Evolutionary conservation across 768 basidiomycete genomes (phyloP), one percentile per base, ranked within the genome.

Genomic region (Tulasnella calospora): DNA sequence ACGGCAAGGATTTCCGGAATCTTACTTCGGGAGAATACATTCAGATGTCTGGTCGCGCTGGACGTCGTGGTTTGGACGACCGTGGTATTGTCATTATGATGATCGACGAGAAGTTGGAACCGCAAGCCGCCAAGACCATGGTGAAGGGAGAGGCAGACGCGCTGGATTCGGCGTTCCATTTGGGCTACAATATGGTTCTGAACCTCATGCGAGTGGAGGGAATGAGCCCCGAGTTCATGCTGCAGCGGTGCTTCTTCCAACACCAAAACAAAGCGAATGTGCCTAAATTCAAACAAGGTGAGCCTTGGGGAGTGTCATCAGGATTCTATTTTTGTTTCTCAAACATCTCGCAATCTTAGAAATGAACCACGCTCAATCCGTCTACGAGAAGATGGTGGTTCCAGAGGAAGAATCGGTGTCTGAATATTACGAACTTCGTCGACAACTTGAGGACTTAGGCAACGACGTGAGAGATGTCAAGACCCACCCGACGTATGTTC

Each of bases 61-160:
- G 98, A 80, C 92, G 98, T 82, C 91, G 98, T 85, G 98, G 98
- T 61, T 86, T 99, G 79, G 98, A 99, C 84, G 97, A 99, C 80
- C 91, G 98, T n/a, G 98, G 98, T 76, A 95, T 99, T 73, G 98
- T 99, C 74, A 98, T 99, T 82, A 94, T 99, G 95, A 99, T 99
- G 98, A 94, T 93, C 83, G 98, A 99, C 84, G 95, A 99, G 86
- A 98, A 97, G 85, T 88, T 99, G 69, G 98, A 99, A 82, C 96
- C 98, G 0, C 83, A 89, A 1, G 90, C 92, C 0, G 96, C 98
- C 47, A 99, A 97, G 86, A 89, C 88, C 75, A 99, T 99, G 98
- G 92, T 99, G 82, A 99, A 98, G 84, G 98, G 98, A 70, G 93
- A 97, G 86, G 96, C 98, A 5, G 97, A 99, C 83, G 88, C 96